Evolutionary conservation across 2,329 filamentous ascomycete species (phyloP), one percentile per base, ranked within the genome.

Genomic region (Stemphylium beticola): DNA sequence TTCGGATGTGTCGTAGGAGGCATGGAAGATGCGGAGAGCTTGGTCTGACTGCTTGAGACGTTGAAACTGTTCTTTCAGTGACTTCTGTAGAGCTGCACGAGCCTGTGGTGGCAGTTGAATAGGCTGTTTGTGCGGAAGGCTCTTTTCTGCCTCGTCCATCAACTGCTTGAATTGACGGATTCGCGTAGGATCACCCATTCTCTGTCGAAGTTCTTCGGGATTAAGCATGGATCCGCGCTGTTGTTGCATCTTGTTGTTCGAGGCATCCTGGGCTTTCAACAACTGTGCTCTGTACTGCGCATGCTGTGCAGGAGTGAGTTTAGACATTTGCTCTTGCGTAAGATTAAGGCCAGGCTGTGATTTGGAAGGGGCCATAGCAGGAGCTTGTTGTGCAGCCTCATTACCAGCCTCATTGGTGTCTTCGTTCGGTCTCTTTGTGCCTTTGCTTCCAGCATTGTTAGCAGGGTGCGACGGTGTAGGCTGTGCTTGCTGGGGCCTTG

Each of bases 371-470:
- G 69, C 66, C 73, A 74, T 75, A 17, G 67, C 56, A 12, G 70
- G 66, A 12, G 76, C 72, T 59, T 76, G 76, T 11, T 74, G 67
- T 20, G 68, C 63, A 26, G 55, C 49, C 53, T 77, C 51, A 55
- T 68, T 41, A 44, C 67, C 75, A 10, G 67, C 68, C 47, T 80
- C 78, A 18, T 71, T 58, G 12, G 74, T 66, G 59, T 81, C 79
- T 18, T 80, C 78, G 47, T 72, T 77, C 9, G 73, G 69, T 32
- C 75, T 68, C 62, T 77, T 77, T 15, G 69, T 54, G 18, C 68
- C 66, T 57, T 73, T 67, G 49, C 64, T 69, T 31, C 43, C 56
- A 15, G 60, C 22, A 33, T 60, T 62, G 42, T 59, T 67, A 15
- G 62, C 53, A 20, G 52, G 34, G 34, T 42, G 53, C 12, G 64